Evolutionary conservation across 2,329 filamentous ascomycete species (phyloP).

Genomic region (Pseudogymnoascus sp.): DNA sequence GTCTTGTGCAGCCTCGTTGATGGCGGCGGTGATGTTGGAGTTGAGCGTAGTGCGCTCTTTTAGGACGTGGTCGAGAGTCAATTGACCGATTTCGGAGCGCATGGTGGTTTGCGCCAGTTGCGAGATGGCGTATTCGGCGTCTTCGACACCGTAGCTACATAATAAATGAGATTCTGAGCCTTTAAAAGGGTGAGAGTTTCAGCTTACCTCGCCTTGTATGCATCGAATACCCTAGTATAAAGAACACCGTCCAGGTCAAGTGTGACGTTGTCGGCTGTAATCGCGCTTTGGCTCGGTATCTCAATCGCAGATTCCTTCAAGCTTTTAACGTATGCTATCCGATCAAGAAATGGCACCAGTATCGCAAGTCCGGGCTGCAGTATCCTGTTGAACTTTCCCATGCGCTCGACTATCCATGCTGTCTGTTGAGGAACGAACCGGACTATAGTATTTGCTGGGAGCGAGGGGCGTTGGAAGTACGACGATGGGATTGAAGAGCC

Average conservation of each 20-base stretch:
- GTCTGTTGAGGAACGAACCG: conserved; percentile 99
- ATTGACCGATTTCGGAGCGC: conserved; percentile 95
- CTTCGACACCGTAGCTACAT: conserved; percentile 86
- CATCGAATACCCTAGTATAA: conserved; percentile 93
- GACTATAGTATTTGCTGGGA: conserved; percentile 89
- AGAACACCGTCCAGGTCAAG: conserved; percentile 91
- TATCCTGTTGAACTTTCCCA: conserved; percentile 95
- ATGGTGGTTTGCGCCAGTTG: conserved; percentile 98
- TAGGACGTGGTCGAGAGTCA: conserved; percentile 91
- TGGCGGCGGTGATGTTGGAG: conserved; percentile 95
- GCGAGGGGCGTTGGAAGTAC: conserved; percentile 67
- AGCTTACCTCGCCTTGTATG: conserved; percentile 85
- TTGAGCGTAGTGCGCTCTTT: conserved; percentile 96
- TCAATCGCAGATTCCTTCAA: conserved; percentile 94
- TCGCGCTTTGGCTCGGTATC: conserved; percentile 94
- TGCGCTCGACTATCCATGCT: conserved; percentile 98
- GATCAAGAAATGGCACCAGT: conserved; percentile 81
- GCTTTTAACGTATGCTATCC: conserved; percentile 95
- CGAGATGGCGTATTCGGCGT: conserved; percentile 96
- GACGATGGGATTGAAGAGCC: conserved; percentile 47
- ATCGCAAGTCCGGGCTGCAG: conserved; percentile 85
- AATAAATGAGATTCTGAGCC: not conserved
- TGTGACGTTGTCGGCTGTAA: conserved; percentile 97
- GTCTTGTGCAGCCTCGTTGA: conserved; percentile 93
- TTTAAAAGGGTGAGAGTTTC: not conserved